Evolutionary conservation across 495 filamentous ascomycete species (phyloP), one percentile per base, ranked within the genome.

Genomic region (Tuber borchii): DNA sequence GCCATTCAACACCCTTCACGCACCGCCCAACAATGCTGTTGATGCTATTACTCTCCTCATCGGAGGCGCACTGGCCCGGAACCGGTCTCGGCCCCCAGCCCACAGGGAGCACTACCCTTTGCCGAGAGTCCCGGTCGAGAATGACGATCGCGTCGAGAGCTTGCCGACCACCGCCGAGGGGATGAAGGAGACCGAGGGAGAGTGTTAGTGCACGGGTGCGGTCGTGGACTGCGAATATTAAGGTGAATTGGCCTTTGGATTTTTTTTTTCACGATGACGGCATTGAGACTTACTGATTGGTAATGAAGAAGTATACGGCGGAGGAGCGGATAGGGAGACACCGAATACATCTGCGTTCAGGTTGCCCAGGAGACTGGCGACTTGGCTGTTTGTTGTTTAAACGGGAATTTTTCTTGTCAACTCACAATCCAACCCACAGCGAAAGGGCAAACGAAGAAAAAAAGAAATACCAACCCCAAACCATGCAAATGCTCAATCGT

Each of bases 141-240:
- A 86, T 82, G 22, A 86, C 85, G 37, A 86, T 79, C 37, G 85
- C 85, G 69, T 86, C 85, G 2, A 86, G 76, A 26, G 84, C 83
- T 44, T 75, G 71, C 34, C 83, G 81, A 1, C 85, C 85, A 43
- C 85, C 85, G 40, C 85, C 85, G 40, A 86, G 79, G 5, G 85
- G 85, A 71, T 86, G 85, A 31, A 86, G 77, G 20, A 86, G 81
- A 20, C 85, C 85, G 19, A 86, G 73, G 12, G 74, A 65, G 34
- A 77, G 80, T 14, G 79, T 81, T 20, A 83, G 71, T 9, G 76
- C 73, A 31, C 76, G 75, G n/a, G 81, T 78, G 7, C 61, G 56
- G 74, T 83, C 82, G 51, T 79, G 71, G 16, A 83, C 77, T 77
- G 61, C 31, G 22, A n/a, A 14, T n/a, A 14, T 70, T 56, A 51